Conservation (phyloP, 805 yeast genomes). For the Zygotorulaspora florentina region DNA sequence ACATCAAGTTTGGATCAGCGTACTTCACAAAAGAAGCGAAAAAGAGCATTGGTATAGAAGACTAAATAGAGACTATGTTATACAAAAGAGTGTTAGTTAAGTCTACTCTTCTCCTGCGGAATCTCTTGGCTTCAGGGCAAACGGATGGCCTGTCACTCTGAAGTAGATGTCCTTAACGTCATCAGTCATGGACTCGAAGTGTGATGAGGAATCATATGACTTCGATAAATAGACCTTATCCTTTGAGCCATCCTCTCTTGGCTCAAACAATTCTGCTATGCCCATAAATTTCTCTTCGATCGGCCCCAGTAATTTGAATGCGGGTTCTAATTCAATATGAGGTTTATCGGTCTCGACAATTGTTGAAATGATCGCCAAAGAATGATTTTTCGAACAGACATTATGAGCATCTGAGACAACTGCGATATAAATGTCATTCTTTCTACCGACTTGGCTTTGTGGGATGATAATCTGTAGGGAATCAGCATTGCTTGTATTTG, state of each 20-base stretch:
- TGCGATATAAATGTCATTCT: slow-evolving; percentile 92
- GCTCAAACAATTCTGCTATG: slow-evolving; percentile 85
- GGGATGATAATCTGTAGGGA: slow-evolving; percentile 94
- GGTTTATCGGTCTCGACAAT: slow-evolving; percentile 91
- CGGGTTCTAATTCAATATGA: slow-evolving; percentile 88
- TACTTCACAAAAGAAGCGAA: not conserved
- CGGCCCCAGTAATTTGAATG: slow-evolving; percentile 83
- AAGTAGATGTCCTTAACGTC: slow-evolving; percentile 92
- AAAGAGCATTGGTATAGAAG: not conserved
- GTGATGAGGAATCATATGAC: slow-evolving; percentile 92
- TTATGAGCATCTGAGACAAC: slow-evolving; percentile 84
- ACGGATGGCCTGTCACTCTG: slow-evolving; percentile 87
- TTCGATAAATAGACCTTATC: slow-evolving; percentile 79
- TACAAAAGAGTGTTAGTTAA: not conserved
- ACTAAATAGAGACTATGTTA: not conserved
- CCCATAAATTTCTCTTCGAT: slow-evolving; percentile 86
- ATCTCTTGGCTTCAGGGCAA: slow-evolving; percentile 76
- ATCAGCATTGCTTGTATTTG: slow-evolving; percentile 75
- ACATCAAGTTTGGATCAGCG: not conserved
- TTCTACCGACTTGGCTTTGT: slow-evolving; percentile 89
- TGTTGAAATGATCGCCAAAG: slow-evolving; percentile 90
- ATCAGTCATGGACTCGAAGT: slow-evolving; percentile 93
- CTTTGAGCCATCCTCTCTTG: slow-evolving; percentile 72
- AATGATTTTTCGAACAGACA: slow-evolving; percentile 84
- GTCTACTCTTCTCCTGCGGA: slow-evolving; percentile 52